These are phyloP conservation scores for Talaromyces stipitatus DNA, from an alignment of 495 filamentous ascomycete species.

Conservation along the genomic window DNA sequence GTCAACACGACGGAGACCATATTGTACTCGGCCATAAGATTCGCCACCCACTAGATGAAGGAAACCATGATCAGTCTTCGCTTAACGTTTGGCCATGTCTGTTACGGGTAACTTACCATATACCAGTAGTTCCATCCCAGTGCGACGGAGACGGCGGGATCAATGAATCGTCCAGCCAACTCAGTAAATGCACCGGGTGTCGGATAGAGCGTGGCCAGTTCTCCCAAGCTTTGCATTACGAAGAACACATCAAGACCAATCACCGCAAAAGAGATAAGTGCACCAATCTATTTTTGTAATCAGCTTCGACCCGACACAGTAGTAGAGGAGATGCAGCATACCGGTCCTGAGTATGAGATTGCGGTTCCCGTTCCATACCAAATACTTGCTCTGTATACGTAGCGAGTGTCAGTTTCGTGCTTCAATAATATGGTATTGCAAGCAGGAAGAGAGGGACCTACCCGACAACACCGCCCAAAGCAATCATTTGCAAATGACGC, in stretches of 20 bases:
- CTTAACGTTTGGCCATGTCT: not conserved
- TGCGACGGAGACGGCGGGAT: slow-evolving; percentile 39
- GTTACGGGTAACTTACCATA: not conserved
- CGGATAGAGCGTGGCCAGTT: slow-evolving; percentile 45
- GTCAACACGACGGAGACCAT: slow-evolving; percentile 40
- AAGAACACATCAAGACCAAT: slow-evolving; percentile 25
- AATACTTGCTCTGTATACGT: slow-evolving; percentile 21
- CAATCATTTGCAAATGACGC: slow-evolving; percentile 27
- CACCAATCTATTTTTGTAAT: slow-evolving; percentile 22
- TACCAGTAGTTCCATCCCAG: slow-evolving; percentile 45
- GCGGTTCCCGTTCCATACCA: slow-evolving; percentile 9
- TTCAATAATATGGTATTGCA: slow-evolving; percentile 4
- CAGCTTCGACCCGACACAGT: not conserved
- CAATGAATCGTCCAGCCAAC: slow-evolving; percentile 39
- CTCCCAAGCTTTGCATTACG: slow-evolving; percentile 33
- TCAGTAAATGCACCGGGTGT: slow-evolving; percentile 46
- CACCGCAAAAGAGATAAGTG: slow-evolving; percentile 41
- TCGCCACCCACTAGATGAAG: slow-evolving; percentile 1
- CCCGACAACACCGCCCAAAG: slow-evolving; percentile 25
- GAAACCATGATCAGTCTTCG: not conserved
- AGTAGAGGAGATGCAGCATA: not conserved
- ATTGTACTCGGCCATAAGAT: slow-evolving; percentile 3
- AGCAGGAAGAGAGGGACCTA: slow-evolving; percentile 20
- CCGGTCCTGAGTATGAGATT: slow-evolving; percentile 5
- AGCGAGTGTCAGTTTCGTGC: slow-evolving; percentile 7